Evolutionary conservation across 192 early-diverging fungal species (phyloP), one percentile per base, ranked within the genome.

Genomic region (Coemansia umbellata): DNA sequence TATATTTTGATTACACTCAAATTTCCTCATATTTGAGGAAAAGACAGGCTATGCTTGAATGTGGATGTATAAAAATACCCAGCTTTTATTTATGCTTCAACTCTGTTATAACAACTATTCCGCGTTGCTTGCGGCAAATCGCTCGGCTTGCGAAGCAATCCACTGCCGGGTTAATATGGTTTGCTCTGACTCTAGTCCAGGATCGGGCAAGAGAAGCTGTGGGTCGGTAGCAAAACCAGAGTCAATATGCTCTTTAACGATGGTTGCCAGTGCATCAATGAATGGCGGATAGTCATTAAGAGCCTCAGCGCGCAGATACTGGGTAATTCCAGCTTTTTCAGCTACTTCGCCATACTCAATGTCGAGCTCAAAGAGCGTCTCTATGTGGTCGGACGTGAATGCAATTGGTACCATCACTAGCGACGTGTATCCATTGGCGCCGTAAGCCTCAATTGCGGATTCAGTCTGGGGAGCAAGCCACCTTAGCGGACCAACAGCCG

Each of bases 361-460:
- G 70, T 98, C 95, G 42, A 98, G 78, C 81, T 98, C 95, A 82
- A 84, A 98, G 47, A 98, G 66, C 3, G 95, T 98, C 64, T 98
- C 95, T 37, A 98, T 89, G 63, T 98, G 95, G 60, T 98, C 95
- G 22, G 87, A 90, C 2, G 93, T 94, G 45, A 98, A 98, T 1
- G 95, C 93, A 62, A 98, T 87, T 1, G 95, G 95, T 3, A 98
- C 87, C 27, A 94, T 62, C 14, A 96, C 72, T 21, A 94, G 55
- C 60, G 95, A 85, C 32, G 85, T 91, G 55, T 87, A 69, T 0
- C 93, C 92, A 23, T 78, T 70, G 41, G 85, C 79, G 14, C 82
- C 93, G 61, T 89, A 83, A 9, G 85, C 85, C 44, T 86, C 69
- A 53, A 98, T 83, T 0, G 85, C 91, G 8, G 79, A 74, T 15